Conservation (phyloP, 441 rosid species). For the Eutrema salsugineum region DNA sequence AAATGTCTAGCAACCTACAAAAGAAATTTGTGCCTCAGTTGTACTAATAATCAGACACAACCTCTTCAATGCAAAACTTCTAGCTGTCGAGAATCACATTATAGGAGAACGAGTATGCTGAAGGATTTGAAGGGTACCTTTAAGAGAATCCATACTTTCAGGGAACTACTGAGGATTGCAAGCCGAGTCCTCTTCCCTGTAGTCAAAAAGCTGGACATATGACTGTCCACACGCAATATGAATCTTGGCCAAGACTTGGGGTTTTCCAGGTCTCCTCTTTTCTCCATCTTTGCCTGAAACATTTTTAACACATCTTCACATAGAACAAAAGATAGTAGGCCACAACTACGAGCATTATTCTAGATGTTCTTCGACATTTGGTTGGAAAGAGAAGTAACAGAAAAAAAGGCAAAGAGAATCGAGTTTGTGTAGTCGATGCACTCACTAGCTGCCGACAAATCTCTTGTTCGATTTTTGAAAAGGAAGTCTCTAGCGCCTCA, state of each 20-base stretch:
- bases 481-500: slow-evolving; percentile 94
- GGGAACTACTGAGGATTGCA: slow-evolving; percentile 84
- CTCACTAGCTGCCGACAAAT: slow-evolving; percentile 86
- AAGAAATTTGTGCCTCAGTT: neutral
- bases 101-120: neutral
- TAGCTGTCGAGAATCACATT: neutral
- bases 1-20: slow-evolving; percentile 85
- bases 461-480: slow-evolving; percentile 95
- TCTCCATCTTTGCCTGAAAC: slow-evolving; percentile 61
- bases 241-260: slow-evolving; percentile 91
- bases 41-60: neutral
- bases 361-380: neutral
- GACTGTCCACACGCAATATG: slow-evolving; percentile 72
- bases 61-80: neutral
- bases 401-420: neutral
- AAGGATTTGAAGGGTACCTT: slow-evolving; percentile 46
- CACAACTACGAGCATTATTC: neutral
- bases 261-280: slow-evolving; percentile 60
- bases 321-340: neutral
- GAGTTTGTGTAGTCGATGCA: neutral
- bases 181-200: slow-evolving; percentile 78
- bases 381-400: neutral
- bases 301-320: neutral
- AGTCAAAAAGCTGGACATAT: slow-evolving; percentile 83
- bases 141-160: slow-evolving; percentile 89